Evolutionary conservation across 306 rosid genomes (phyloP).

Genomic region (Sindora glabra): DNA sequence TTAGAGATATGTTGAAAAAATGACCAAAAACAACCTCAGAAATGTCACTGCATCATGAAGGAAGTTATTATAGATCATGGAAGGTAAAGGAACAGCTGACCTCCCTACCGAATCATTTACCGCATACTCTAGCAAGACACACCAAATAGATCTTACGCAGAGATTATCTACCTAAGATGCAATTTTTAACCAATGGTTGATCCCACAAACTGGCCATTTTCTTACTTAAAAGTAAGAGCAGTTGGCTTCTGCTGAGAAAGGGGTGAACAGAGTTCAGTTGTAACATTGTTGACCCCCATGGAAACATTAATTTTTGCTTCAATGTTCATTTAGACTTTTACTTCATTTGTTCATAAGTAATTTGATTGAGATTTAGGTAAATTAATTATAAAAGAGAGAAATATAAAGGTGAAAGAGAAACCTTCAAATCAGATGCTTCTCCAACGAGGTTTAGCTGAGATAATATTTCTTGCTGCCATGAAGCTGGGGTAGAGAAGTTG

Average conservation of each 20-base stretch:
- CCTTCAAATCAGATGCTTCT: conserved; percentile 77
- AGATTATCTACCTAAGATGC: neutral
- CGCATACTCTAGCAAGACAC: neutral
- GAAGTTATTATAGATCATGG: neutral
- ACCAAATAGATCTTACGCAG: neutral
- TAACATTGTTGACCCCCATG: neutral
- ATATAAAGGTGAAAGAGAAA: conserved; percentile 14
- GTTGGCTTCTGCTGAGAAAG: neutral
- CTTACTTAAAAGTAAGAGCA: neutral
- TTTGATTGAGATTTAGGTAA: neutral
- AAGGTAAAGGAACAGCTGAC: neutral
- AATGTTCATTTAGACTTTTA: no score
- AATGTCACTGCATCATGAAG: neutral
- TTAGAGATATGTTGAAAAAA: neutral
- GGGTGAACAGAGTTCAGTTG: neutral
- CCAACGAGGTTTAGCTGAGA: conserved; percentile 67
- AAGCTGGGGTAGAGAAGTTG: conserved; percentile 63
- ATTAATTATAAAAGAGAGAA: neutral
- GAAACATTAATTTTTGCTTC: no score
- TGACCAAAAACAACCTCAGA: neutral
- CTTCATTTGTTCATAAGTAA: neutral
- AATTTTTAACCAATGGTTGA: neutral
- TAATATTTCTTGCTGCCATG: conserved; percentile 67
- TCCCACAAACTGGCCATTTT: neutral
- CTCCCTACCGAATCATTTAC: neutral